phyloP scores from a whole-genome alignment of 805 yeast genomes.

The Ogataea glucozyma region DNA sequence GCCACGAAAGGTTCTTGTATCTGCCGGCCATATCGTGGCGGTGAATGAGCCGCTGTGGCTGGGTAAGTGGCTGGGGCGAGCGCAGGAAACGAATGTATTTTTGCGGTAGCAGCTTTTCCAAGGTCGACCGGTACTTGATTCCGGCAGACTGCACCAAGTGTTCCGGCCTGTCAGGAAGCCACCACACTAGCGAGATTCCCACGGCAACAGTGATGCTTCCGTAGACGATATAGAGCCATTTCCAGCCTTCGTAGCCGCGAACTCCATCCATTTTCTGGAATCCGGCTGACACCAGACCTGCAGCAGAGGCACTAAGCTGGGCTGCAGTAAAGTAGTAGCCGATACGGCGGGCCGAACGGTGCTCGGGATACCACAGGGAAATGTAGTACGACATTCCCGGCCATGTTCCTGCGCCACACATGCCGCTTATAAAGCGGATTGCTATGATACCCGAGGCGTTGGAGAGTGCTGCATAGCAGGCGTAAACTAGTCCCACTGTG shows the following conservation, averaged over 20 bases:
- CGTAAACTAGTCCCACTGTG: slow-evolving; percentile 73
- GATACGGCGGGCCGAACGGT: slow-evolving; percentile 72
- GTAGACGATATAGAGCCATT: slow-evolving; percentile 80
- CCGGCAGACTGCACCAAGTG: slow-evolving; percentile 23
- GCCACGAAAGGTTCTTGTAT: slow-evolving; percentile 53
- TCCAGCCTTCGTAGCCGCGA: slow-evolving; percentile 77
- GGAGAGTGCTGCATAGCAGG: slow-evolving; percentile 67
- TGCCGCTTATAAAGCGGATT: slow-evolving; percentile 67
- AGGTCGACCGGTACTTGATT: slow-evolving; percentile 14
- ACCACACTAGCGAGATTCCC: slow-evolving; percentile 69
- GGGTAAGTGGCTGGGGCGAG: slow-evolving; percentile 49
- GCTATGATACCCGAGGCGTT: slow-evolving; percentile 66
- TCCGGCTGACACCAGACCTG: slow-evolving; percentile 85
- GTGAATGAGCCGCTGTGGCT: slow-evolving; percentile 56
- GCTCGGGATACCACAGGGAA: slow-evolving; percentile 81
- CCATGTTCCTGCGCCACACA: slow-evolving; percentile 87
- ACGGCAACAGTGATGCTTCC: slow-evolving; percentile 67
- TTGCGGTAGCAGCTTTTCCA: slow-evolving; percentile 24
- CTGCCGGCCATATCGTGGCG: slow-evolving; percentile 57
- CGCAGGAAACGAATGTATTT: slow-evolving; percentile 21
- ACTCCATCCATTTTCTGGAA: slow-evolving; percentile 79
- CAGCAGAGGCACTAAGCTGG: slow-evolving; percentile 85
- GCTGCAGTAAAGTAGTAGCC: slow-evolving; percentile 93
- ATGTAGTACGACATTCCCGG: slow-evolving; percentile 86
- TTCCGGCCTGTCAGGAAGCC: slow-evolving; percentile 82